phyloP scores from a whole-genome alignment of 768 basidiomycete genomes.

The Boletus reticuloceps region DNA sequence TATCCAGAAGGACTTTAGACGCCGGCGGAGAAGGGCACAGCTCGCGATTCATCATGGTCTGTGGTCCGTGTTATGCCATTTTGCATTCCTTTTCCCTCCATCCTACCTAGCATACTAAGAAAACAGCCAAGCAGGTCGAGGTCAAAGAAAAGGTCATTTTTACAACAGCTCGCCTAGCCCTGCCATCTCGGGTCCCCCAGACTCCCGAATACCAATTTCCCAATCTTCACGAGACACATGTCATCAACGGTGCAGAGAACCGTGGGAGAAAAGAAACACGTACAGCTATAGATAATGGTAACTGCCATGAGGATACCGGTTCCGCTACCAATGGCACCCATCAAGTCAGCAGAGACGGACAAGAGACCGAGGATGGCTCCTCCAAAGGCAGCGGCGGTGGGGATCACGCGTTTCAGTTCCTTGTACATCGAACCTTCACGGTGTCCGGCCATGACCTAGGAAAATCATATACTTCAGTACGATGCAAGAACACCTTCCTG shows the following conservation, averaged over 20 bases:
- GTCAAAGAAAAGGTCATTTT: constrained; percentile 17
- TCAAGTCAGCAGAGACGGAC: constrained; percentile 88
- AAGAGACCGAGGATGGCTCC: constrained; percentile 94
- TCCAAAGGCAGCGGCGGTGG: constrained; percentile 95
- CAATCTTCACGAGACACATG: constrained; percentile 54
- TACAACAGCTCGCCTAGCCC: constrained; percentile 76
- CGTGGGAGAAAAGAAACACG: neutral
- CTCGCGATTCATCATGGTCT: neutral
- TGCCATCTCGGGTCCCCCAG: constrained; percentile 79
- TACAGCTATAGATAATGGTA: constrained; percentile 90
- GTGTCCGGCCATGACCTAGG: constrained; percentile 79
- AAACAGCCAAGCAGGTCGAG: neutral
- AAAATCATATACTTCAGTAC: constrained; percentile 1
- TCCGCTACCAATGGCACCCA: constrained; percentile 95
- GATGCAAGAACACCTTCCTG: neutral
- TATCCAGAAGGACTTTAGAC: neutral
- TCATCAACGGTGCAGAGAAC: neutral
- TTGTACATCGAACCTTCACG: constrained; percentile 99
- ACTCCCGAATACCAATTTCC: constrained; percentile 86
- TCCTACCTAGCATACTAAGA: constrained; percentile 4
- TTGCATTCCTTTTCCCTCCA: constrained; percentile 6
- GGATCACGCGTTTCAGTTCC: constrained; percentile 96
- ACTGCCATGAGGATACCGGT: constrained; percentile 98
- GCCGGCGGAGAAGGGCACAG: neutral
- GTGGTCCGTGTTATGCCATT: neutral